Percentiles rank a stretch among this genome's conserved stretches.
Conservation (phyloP, 2,329 filamentous ascomycete species). For the Saccharata proteae region DNA sequence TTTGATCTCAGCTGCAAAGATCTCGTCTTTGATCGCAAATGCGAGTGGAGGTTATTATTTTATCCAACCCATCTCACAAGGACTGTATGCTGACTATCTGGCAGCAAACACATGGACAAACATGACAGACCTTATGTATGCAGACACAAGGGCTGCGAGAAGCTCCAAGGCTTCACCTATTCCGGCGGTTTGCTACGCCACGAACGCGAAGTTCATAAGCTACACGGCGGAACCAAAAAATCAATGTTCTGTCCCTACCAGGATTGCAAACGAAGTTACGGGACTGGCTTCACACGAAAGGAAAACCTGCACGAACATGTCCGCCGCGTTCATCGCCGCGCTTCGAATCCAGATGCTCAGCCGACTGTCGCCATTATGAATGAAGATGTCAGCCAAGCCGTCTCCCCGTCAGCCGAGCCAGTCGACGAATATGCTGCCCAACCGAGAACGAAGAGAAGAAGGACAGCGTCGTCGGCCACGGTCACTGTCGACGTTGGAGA, state of each 20-base stretch:
- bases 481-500: no score
- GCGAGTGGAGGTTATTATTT: conserved; percentile 78
- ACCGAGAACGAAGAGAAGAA: not conserved
- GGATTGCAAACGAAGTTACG: conserved; percentile 80
- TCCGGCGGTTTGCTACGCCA: conserved; percentile 81
- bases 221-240: conserved; percentile 80
- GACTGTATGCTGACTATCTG: conserved; percentile 8
- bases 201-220: conserved; percentile 85
- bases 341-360: conserved; percentile 14
- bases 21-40: conserved; percentile 65
- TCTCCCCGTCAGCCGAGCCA: not conserved
- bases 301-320: conserved; percentile 93
- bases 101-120: conserved; percentile 95
- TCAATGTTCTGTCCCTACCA: conserved; percentile 73
- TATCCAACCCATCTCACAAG: conserved; percentile 9
- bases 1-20: conserved; percentile 54
- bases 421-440: not conserved
- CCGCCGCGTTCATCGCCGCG: conserved; percentile 61
- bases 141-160: conserved; percentile 69
- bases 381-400: conserved; percentile 13
- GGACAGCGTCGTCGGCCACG: no score
- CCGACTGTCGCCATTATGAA: not conserved
- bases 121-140: conserved; percentile 91
- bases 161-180: conserved; percentile 89
- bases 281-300: conserved; percentile 81